Base-by-base conservation (phyloP, 2,329 filamentous ascomycete genomes). In the Zopfia rhizophila region DNA sequence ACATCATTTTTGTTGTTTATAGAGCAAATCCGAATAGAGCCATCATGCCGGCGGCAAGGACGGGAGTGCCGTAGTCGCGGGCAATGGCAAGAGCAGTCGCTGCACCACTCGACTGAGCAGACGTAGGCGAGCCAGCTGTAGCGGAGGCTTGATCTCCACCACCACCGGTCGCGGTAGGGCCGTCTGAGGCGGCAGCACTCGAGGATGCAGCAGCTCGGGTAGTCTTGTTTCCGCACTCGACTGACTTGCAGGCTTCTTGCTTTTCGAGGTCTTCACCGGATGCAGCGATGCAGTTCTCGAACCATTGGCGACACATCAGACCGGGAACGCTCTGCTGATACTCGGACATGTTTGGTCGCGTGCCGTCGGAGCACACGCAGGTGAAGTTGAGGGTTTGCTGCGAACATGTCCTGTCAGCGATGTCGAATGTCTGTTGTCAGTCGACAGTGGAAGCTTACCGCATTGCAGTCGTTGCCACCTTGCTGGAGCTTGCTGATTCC, bases 241-340 rank as follows among this genome's bases (percentile, higher is more conserved):
- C 60, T 40, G 73, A 65, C 24, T 71, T 58, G 77, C 85, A 88
- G 25, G 51, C 53, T 24, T 64, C 65, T 55, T 74, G 72, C 40
- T 63, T 65, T 12, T 58, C 58, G 27, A 63, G 52, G 49, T 77
- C 69, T 48, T 68, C 57, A 33, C 70, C 69, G 58, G 74, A 70
- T 43, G 60, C 66, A 28, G 51, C 53, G 48, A 74, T 67, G 58
- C 77, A 79, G 45, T 69, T 52, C 27, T 51, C 56, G 61, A 70
- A 82, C 71, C 77, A 81, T 53, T 70, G 71, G 60, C 78, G 63
- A 74, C 85, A 88, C 68, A 83, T 77, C 68, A 76, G 85, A 70
- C 76, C 83, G 29, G 84, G 83, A 36, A 88, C 72, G 17, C 82
- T 83, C 68, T 82, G 72, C 41, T 70, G 58, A 72, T 85, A 88